Evolutionary conservation across 2,329 filamentous ascomycete species (phyloP), one percentile per base, ranked within the genome.

Genomic region (Bimuria novae-zelandiae): DNA sequence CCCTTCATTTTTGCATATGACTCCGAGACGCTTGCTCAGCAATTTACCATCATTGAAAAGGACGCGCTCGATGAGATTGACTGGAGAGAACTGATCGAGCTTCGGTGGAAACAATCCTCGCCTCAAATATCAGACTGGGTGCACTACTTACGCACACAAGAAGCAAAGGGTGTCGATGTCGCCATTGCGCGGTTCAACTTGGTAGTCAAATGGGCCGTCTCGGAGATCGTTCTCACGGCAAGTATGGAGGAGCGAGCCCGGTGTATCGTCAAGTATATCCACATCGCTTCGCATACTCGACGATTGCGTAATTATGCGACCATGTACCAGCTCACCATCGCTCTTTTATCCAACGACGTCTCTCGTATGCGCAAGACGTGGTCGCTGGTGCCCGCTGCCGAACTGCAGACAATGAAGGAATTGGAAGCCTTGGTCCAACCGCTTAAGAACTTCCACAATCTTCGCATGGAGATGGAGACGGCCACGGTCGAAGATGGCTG

Each of bases 121-220:
- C 85, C 82, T 44, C 79, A 87, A 55, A 83, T 85, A 30, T 83
- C 86, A 48, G 90, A 91, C 19, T 94, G 90, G 90, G 89, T 93
- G 10, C 87, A 90, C 37, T 93, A 92, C 67, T 78, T 93, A 35
- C 84, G 87, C 47, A 86, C 86, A 44, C 82, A 86, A 37, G 86
- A 90, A 62, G 86, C 88, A 1, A 84, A 83, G 49, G 90, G 90
- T 12, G 88, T 94, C 32, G 89, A 93, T 67, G 87, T 94, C 19
- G 89, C 92, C 42, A 89, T 93, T 70, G 89, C 90, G 7, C 87
- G 90, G 43, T 94, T 94, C 78, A 94, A 94, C 71, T 84, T 94
- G 58, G 89, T 93, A 77, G 89, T 92, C 56, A 93, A 93, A 71
- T 94, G 90, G 90, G 87, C 85, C 23, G 83, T 92, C 23, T 93